phyloP scores from a whole-genome alignment of 345 rosid species.

The Pugionium dolabratum region DNA sequence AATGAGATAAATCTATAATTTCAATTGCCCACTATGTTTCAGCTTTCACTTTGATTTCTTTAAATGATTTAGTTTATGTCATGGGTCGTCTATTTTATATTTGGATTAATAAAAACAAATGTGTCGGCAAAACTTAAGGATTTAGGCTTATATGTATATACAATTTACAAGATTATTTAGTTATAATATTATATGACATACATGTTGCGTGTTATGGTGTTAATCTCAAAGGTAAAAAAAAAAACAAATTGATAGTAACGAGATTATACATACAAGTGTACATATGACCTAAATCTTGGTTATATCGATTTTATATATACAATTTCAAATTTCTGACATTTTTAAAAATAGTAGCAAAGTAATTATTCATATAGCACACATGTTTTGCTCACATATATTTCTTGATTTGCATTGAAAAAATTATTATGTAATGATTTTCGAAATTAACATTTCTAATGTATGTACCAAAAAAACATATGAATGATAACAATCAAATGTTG shows the following conservation, averaged over 20 bases:
- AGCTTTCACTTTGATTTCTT: conserved; percentile 11
- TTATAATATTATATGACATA: background rate
- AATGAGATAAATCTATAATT: conserved; percentile 9
- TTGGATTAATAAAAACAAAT: conserved; percentile 10
- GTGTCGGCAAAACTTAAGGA: conserved; percentile 8
- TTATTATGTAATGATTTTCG: background rate
- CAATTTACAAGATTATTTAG: conserved; percentile 14
- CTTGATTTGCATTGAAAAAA: no score
- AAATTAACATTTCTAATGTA: background rate
- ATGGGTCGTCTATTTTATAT: background rate
- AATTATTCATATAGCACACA: background rate
- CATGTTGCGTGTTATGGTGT: background rate
- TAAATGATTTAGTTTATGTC: background rate
- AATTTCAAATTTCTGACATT: background rate
- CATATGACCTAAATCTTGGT: background rate
- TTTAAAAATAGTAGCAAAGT: background rate
- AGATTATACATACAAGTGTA: background rate
- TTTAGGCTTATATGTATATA: conserved; percentile 4
- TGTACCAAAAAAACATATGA: background rate
- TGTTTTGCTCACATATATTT: background rate
- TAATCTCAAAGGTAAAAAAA: background rate
- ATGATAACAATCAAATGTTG: background rate
- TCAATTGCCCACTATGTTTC: conserved; percentile 2
- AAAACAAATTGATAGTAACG: background rate
- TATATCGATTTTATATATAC: conserved; percentile 1